Conservation (phyloP, 345 rosid genomes). For the Psidium friedrichsthalianum region DNA sequence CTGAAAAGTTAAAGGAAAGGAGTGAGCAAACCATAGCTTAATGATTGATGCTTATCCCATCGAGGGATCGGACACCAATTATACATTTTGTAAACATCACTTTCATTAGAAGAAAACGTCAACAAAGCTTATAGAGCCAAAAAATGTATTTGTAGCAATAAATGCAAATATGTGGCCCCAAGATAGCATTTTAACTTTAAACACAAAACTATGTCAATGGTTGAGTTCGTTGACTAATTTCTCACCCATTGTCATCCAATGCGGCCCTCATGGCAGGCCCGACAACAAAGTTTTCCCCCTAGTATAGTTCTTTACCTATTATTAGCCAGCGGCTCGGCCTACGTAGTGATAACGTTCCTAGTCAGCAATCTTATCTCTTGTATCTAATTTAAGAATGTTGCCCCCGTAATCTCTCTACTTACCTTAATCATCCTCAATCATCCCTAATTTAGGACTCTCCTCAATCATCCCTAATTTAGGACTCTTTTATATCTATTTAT, state of each 20-base stretch:
- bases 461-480: no score
- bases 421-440: no score
- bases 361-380: no score
- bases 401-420: no score
- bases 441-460: no score
- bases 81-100: background rate
- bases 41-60: background rate
- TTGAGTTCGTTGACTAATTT: background rate
- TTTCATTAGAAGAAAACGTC: background rate
- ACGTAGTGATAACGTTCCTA: no score
- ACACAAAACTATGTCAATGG: background rate
- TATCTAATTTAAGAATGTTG: no score
- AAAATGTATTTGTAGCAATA: background rate
- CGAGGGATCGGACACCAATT: no score
- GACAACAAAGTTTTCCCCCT: background rate
- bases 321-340: no score
- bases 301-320: background rate
- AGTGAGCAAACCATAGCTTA: no score
- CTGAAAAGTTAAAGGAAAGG: no score
- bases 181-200: background rate
- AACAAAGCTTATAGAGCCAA: background rate
- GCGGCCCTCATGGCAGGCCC: background rate
- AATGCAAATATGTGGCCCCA: background rate
- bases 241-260: background rate
- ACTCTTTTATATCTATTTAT: no score